Conservation (phyloP, 2,329 filamentous ascomycete species). For the Ophiostoma triangulosporum region DNA sequence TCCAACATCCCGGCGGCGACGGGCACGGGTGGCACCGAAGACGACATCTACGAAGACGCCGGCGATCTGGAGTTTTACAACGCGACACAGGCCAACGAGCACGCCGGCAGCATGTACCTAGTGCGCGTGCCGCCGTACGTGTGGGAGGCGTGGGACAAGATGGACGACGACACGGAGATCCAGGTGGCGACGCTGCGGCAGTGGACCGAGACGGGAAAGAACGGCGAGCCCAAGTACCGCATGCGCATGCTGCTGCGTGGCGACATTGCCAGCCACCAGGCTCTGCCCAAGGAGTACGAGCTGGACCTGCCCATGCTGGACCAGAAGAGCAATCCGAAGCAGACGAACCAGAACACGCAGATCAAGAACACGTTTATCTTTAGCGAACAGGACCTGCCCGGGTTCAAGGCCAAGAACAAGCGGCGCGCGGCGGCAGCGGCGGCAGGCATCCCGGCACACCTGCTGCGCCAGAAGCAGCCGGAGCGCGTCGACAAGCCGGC, state of each 20-base stretch:
- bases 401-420: constrained; percentile 50
- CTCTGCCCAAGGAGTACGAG: constrained; percentile 79
- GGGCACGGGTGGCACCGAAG: constrained; percentile 25
- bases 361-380: constrained; percentile 85
- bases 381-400: constrained; percentile 81
- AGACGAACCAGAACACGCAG: constrained; percentile 25
- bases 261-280: constrained; percentile 51
- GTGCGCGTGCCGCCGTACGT: constrained; percentile 67
- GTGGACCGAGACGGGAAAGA: constrained; percentile 39
- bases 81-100: constrained; percentile 20
- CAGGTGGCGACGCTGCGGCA: constrained; percentile 61
- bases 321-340: constrained; percentile 14
- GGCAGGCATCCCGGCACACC: constrained; percentile 44
- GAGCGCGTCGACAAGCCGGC: constrained; percentile 32
- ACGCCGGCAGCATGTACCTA: constrained; percentile 46
- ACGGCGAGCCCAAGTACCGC: constrained; percentile 34
- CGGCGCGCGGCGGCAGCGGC: constrained; percentile 41
- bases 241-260: constrained; percentile 55
- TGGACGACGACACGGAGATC: constrained; percentile 72
- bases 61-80: constrained; percentile 47
- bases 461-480: constrained; percentile 22
- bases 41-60: constrained; percentile 54
- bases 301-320: constrained; percentile 52
- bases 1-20: constrained; percentile 18
- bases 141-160: constrained; percentile 63